phyloP scores from a whole-genome alignment of 495 filamentous ascomycete genomes.

The Penicillium angulare region DNA sequence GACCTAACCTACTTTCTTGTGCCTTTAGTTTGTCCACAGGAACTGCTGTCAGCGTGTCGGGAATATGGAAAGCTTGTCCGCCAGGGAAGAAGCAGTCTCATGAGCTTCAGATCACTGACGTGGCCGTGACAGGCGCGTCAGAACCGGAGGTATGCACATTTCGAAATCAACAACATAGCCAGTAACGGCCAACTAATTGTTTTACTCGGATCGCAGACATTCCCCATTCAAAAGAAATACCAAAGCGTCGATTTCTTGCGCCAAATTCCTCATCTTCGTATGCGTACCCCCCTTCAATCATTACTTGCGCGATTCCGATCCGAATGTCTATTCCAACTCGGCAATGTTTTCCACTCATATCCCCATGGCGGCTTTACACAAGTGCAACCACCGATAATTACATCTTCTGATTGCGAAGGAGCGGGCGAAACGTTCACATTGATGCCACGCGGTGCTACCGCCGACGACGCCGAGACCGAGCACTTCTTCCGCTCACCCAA shows the following conservation, averaged over 20 bases:
- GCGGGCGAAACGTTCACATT: constrained; percentile 94
- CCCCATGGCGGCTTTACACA: constrained; percentile 68
- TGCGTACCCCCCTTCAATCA: constrained; percentile 79
- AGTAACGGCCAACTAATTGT: constrained; percentile 3
- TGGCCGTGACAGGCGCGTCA: constrained; percentile 70
- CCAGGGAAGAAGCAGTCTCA: constrained; percentile 67
- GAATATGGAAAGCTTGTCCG: constrained; percentile 73
- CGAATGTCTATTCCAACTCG: constrained; percentile 74
- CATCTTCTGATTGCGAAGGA: constrained; percentile 96
- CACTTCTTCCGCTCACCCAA: constrained; percentile 85
- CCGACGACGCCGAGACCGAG: constrained; percentile 27
- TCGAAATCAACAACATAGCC: background rate
- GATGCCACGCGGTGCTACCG: constrained; percentile 35
- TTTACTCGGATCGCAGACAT: constrained; percentile 54
- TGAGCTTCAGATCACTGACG: constrained; percentile 70
- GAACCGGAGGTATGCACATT: constrained; percentile 68
- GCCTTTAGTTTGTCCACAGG: constrained; percentile 76
- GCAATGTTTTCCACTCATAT: constrained; percentile 63
- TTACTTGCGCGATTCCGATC: constrained; percentile 82
- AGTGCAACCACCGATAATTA: constrained; percentile 89
- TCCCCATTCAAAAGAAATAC: constrained; percentile 92
- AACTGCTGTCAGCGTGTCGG: constrained; percentile 73
- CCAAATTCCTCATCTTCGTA: constrained; percentile 82
- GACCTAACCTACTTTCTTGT: constrained; percentile 2
- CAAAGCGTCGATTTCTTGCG: constrained; percentile 87